A percentile compares a stretch with the other conserved stretches of the same genome.
These are phyloP conservation scores for Paraphaeosphaeria minitans DNA, from an alignment of 2,329 filamentous ascomycete species.

Conservation along the genomic window DNA sequence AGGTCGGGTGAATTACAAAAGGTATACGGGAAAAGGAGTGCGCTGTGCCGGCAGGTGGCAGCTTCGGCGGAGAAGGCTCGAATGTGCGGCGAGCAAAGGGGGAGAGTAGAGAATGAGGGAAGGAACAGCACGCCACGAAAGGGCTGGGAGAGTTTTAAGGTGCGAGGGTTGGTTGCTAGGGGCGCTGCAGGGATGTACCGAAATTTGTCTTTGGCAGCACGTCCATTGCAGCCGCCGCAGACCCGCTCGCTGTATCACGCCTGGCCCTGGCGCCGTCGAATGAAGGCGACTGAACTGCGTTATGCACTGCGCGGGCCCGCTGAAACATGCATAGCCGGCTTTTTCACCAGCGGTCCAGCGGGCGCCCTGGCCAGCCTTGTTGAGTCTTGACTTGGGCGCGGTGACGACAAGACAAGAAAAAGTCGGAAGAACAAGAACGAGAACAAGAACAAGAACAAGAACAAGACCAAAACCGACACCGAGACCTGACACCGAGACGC, in stretches of 20 bases:
- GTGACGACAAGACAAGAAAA: not conserved
- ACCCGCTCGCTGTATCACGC: conserved; percentile 34
- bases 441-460: not conserved
- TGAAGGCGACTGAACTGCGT: conserved; percentile 35
- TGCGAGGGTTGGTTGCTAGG: conserved; percentile 44
- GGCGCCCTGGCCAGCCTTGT: not conserved
- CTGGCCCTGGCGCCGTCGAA: conserved; percentile 27
- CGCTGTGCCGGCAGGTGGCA: conserved; percentile 36
- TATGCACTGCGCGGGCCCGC: conserved; percentile 28
- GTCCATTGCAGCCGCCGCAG: conserved; percentile 35
- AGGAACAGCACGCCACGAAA: conserved; percentile 34
- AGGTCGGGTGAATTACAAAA: conserved; percentile 43
- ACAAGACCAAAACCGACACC: not conserved
- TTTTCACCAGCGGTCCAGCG: not conserved
- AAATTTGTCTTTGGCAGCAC: conserved; percentile 41
- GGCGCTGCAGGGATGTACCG: conserved; percentile 38
- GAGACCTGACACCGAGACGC: too few species aligned
- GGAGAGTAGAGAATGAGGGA: conserved; percentile 38
- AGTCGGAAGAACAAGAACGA: not conserved
- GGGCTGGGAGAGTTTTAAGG: conserved; percentile 43
- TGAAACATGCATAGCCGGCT: conserved; percentile 37
- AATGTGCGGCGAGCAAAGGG: conserved; percentile 28
- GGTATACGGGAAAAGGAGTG: conserved; percentile 35
- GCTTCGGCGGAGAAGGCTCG: conserved; percentile 35
- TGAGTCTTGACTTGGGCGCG: not conserved